phyloP scores from a whole-genome alignment of 306 rosid genomes.

The Pachyrhizus erosus region DNA sequence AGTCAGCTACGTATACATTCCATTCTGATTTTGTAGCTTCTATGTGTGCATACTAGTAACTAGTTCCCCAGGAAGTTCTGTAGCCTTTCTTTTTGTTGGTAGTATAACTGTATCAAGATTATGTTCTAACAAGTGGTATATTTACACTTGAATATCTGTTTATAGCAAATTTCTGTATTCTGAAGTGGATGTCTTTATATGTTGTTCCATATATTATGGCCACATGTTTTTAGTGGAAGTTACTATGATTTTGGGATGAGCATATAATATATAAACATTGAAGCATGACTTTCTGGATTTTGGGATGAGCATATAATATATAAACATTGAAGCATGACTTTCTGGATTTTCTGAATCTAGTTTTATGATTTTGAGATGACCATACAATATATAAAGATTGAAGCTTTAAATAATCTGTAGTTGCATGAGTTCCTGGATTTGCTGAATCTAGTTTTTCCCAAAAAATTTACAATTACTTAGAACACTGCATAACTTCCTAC shows the following conservation, averaged over 20 bases:
- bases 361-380: background rate
- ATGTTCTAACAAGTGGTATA: background rate
- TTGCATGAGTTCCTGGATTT: background rate
- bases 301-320: background rate
- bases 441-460: background rate
- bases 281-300: background rate
- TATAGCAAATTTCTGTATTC: background rate
- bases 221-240: background rate
- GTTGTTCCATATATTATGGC: background rate
- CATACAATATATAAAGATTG: background rate
- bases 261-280: background rate
- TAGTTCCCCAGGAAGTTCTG: background rate
- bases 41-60: background rate
- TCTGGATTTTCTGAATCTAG: no score
- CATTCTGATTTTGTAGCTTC: constrained; percentile 26
- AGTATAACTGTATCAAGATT: background rate
- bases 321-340: background rate
- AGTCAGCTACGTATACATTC: constrained; percentile 1
- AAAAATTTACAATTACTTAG: background rate
- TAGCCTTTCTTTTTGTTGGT: background rate
- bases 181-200: background rate
- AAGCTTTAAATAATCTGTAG: background rate
- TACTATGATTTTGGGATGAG: background rate
- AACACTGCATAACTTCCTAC: background rate
- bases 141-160: background rate